A percentile compares a stretch with the other conserved stretches of the same genome.
Conservation (phyloP, 2,329 filamentous ascomycete species). For the Fusarium veterinarium region DNA sequence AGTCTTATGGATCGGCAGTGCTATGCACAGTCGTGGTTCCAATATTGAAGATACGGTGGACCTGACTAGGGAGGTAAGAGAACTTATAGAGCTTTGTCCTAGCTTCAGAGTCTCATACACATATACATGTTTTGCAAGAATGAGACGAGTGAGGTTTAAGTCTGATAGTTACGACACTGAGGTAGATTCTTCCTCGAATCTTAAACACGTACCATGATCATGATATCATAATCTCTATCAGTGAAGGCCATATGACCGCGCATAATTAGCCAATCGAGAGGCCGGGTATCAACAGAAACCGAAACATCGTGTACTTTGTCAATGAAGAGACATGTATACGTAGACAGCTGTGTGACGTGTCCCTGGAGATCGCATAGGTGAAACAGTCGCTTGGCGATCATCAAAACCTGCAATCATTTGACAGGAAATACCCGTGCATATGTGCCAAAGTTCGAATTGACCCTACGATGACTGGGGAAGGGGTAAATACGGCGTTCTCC, state of each 20-base stretch:
- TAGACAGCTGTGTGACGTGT: no score
- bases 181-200: background rate
- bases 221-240: background rate
- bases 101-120: no score
- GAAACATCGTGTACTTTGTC: background rate
- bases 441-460: background rate
- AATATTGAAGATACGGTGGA: background rate
- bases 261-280: background rate
- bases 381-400: background rate
- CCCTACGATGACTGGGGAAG: background rate
- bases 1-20: background rate
- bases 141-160: background rate
- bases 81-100: background rate
- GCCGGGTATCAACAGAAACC: background rate
- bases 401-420: background rate
- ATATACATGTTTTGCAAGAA: no score
- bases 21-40: background rate
- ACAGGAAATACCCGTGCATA: background rate
- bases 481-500: background rate
- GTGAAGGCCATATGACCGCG: background rate
- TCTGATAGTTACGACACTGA: background rate
- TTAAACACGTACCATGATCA: fast-evolving
- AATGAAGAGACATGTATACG: background rate
- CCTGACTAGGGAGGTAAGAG: background rate
- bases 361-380: background rate